These are phyloP conservation scores for Wickerhamomyces rabaulensis DNA, from an alignment of 805 yeast species.

Conservation along the genomic window DNA sequence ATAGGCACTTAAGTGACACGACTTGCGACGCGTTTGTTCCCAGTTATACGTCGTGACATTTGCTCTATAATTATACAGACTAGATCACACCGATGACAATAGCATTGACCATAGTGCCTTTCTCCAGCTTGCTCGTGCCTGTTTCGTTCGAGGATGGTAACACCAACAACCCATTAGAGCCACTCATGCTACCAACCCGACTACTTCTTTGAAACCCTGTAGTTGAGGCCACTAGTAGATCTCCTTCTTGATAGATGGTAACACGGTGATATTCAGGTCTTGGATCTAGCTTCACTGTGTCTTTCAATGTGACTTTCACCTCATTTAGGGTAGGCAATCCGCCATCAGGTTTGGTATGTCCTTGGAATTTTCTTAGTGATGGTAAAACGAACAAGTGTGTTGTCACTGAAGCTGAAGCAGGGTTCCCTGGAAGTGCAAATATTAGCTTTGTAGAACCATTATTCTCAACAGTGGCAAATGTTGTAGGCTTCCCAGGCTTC, in stretches of 20 bases:
- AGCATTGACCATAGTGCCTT: constrained; percentile 24
- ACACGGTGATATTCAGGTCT: constrained; percentile 51
- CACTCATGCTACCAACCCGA: constrained; percentile 40
- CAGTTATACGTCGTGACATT: too few species aligned
- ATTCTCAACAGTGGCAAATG: constrained; percentile 40
- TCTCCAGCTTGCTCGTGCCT: constrained; percentile 3
- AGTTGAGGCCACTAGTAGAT: constrained; percentile 31
- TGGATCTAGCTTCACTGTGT: constrained; percentile 35
- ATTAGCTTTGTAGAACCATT: constrained; percentile 26
- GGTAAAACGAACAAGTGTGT: constrained; percentile 43
- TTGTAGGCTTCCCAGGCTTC: constrained; percentile 58
- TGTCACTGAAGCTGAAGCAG: constrained; percentile 49
- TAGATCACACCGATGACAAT: constrained; percentile 20
- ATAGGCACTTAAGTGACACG: neutral
- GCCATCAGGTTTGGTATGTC: constrained; percentile 16
- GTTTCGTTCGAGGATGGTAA: constrained; percentile 32
- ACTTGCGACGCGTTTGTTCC: neutral
- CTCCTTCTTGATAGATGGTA: constrained; percentile 22
- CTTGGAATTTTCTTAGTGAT: constrained; percentile 34
- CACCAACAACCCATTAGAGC: constrained; percentile 40
- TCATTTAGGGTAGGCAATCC: constrained; percentile 25
- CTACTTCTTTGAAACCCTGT: constrained; percentile 52
- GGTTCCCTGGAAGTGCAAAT: constrained; percentile 53
- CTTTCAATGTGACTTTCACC: constrained; percentile 30
- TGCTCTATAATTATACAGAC: too few species aligned